Percentiles rank a stretch among this genome's conserved stretches.
Evolutionary conservation across 106 monocot species (phyloP).

Genomic region (Dendrobium nobile): DNA sequence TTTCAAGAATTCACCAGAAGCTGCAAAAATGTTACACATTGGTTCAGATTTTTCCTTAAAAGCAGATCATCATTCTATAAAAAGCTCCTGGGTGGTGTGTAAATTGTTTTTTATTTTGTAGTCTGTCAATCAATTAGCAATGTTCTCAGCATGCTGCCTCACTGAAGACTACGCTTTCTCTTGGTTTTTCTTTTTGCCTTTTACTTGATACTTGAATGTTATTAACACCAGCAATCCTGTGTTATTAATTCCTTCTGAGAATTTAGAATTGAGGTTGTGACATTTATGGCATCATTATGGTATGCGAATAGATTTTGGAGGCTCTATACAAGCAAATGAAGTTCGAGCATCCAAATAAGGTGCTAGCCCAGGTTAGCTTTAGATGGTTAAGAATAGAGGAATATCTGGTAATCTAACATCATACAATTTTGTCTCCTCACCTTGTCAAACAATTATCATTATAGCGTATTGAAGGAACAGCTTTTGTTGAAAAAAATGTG

Average conservation of each 20-base stretch:
- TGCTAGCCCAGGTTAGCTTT: neutral
- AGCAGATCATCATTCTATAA: conserved; percentile 38
- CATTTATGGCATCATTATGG: neutral
- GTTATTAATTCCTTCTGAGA: neutral
- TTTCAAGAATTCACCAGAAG: conserved; percentile 87
- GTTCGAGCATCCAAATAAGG: neutral
- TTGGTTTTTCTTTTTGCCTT: neutral
- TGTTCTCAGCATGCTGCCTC: neutral
- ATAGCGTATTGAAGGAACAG: neutral
- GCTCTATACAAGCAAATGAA: neutral
- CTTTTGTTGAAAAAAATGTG: neutral
- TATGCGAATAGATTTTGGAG: neutral
- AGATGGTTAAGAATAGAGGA: neutral
- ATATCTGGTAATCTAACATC: too few relatives aligned
- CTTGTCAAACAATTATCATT: neutral
- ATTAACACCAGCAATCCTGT: neutral
- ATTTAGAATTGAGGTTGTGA: neutral
- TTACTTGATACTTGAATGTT: neutral
- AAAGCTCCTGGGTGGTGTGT: conserved; percentile 89
- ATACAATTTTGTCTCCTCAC: neutral
- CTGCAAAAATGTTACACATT: conserved; percentile 50
- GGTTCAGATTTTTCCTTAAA: conserved; percentile 42
- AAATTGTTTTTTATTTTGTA: neutral
- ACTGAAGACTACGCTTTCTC: neutral
- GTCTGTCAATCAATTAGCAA: neutral